These are phyloP conservation scores for Penicillium sp. DNA, from an alignment of 2,329 filamentous ascomycete genomes.

Conservation along the genomic window DNA sequence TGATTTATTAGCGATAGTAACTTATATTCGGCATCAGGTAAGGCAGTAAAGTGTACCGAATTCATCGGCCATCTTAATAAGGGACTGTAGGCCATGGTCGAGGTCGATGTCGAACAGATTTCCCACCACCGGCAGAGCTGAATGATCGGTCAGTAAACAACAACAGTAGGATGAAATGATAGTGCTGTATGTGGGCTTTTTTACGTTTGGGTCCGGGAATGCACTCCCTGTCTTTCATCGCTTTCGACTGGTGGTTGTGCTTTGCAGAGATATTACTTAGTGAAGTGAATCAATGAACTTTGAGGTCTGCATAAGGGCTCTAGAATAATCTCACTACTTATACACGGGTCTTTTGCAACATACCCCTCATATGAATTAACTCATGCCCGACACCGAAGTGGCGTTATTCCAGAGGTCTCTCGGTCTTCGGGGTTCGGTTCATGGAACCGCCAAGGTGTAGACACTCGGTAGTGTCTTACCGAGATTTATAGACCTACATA, in stretches of 20 bases:
- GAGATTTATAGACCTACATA: no score
- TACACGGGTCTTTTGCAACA: not conserved
- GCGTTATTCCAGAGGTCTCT: no score
- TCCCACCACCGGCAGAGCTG: not conserved
- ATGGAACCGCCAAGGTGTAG: no score
- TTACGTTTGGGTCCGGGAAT: not conserved
- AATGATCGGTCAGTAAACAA: not conserved
- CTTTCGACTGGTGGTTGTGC: not conserved
- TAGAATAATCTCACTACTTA: not conserved
- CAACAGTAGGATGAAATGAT: not conserved
- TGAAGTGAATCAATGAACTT: not conserved
- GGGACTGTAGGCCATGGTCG: not conserved
- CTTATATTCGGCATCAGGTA: not conserved
- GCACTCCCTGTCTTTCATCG: not conserved
- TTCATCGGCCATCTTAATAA: not conserved
- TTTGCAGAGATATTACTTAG: not conserved
- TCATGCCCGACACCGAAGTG: no score
- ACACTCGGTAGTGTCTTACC: no score
- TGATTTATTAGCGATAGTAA: not conserved
- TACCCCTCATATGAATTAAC: no score
- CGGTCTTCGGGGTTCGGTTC: no score
- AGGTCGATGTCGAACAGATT: not conserved
- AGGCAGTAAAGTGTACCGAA: not conserved
- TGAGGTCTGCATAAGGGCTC: not conserved
- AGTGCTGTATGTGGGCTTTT: not conserved